Percentiles rank a stretch among this genome's conserved stretches.
Evolutionary conservation across 2,329 filamentous ascomycete species (phyloP).

Genomic region (Teratosphaeria viscida): DNA sequence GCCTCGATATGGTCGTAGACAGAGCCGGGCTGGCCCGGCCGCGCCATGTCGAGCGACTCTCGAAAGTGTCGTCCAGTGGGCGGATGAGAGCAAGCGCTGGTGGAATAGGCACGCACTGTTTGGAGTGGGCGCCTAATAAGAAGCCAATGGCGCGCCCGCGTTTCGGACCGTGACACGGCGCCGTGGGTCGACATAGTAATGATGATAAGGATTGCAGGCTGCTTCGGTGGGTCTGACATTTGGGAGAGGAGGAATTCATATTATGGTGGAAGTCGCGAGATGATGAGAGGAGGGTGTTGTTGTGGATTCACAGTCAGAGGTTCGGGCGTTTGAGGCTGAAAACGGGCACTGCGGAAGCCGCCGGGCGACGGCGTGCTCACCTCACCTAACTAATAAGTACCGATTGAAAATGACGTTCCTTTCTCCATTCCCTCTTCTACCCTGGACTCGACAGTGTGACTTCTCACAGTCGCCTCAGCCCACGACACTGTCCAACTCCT

Average conservation of each 20-base stretch:
- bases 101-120: not conserved
- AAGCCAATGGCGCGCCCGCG: constrained; percentile 2
- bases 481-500: not conserved
- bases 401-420: not conserved
- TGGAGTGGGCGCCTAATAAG: constrained; percentile 5
- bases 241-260: not conserved
- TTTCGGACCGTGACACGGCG: not conserved
- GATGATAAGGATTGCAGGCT: not conserved
- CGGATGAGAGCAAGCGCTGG: constrained; percentile 5
- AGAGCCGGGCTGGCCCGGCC: too few relatives aligned
- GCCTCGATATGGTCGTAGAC: not conserved
- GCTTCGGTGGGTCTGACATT: not conserved
- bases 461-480: too few relatives aligned
- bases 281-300: not conserved
- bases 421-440: not conserved
- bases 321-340: not conserved
- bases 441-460: not conserved
- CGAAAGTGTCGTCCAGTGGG: not conserved
- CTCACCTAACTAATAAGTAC: not conserved
- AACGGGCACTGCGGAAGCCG: not conserved
- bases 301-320: too few relatives aligned
- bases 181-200: not conserved
- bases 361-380: not conserved
- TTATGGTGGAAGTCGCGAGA: not conserved
- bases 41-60: not conserved